phyloP scores from a whole-genome alignment of 441 rosid species.

The Kokia cookei region DNA sequence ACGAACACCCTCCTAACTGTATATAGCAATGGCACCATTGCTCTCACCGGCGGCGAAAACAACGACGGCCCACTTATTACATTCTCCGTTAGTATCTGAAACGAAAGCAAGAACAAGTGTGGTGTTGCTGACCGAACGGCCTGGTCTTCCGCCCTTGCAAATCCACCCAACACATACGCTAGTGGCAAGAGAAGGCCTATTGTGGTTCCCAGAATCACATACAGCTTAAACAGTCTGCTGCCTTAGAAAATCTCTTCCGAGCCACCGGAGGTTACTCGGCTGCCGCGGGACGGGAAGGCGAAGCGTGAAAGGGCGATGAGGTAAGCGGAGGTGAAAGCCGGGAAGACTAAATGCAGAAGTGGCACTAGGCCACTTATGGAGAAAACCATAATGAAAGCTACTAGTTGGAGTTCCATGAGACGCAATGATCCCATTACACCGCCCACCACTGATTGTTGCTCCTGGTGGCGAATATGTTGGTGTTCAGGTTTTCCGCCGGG shows the following conservation, averaged over 20 bases:
- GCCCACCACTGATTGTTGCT: conserved; percentile 16
- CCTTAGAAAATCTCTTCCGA: conserved; percentile 55
- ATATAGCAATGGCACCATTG: conserved; percentile 71
- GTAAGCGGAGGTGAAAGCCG: conserved; percentile 63
- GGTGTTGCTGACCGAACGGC: conserved; percentile 82
- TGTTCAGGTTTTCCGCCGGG: conserved; percentile 17
- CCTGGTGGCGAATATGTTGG: neutral
- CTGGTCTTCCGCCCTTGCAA: conserved; percentile 77
- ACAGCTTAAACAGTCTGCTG: conserved; percentile 52
- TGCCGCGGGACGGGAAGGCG: conserved; percentile 57
- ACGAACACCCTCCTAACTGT: conserved; percentile 74
- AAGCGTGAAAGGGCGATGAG: conserved; percentile 60
- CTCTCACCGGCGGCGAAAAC: conserved; percentile 81
- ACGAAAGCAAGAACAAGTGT: conserved; percentile 72
- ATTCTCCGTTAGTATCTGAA: conserved; percentile 84
- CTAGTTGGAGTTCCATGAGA: conserved; percentile 75
- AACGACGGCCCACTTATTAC: conserved; percentile 59
- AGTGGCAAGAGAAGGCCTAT: conserved; percentile 76
- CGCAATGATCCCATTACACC: conserved; percentile 76
- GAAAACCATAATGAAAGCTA: conserved; percentile 79
- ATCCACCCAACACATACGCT: conserved; percentile 84
- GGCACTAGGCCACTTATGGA: conserved; percentile 90
- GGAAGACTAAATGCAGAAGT: conserved; percentile 67
- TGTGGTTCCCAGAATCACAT: conserved; percentile 62
- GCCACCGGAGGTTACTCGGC: conserved; percentile 9